Evolutionary conservation across 2,329 filamentous ascomycete genomes (phyloP).

Genomic region (Stachybotrys chartarum): DNA sequence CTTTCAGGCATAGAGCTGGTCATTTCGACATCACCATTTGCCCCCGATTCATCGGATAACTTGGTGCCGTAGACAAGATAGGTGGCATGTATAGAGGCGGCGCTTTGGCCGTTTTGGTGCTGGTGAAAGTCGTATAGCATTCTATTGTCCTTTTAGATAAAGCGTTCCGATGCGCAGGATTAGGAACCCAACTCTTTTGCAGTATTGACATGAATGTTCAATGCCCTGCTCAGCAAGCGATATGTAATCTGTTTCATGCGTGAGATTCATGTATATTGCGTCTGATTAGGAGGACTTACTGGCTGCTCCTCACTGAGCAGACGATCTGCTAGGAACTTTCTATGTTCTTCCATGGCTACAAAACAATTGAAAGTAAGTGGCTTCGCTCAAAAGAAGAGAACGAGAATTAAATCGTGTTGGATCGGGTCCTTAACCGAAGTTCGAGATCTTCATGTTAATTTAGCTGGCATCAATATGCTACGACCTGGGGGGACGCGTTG

Average conservation of each 20-base stretch:
- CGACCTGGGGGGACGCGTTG: constrained; percentile 9
- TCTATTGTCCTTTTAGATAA: constrained; percentile 35
- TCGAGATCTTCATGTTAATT: too few species aligned
- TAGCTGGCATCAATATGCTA: not conserved
- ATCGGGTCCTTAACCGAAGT: too few species aligned
- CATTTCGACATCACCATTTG: constrained; percentile 63
- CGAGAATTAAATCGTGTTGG: too few species aligned
- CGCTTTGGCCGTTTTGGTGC: constrained; percentile 74
- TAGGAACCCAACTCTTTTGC: constrained; percentile 69
- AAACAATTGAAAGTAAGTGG: too few species aligned
- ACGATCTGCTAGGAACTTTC: constrained; percentile 65
- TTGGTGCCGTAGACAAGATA: constrained; percentile 76
- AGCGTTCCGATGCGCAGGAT: constrained; percentile 2
- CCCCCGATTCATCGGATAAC: constrained; percentile 27
- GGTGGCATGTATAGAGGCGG: constrained; percentile 78
- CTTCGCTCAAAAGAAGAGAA: too few species aligned
- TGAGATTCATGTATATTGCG: constrained; percentile 4
- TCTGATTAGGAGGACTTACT: constrained; percentile 36
- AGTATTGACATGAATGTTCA: constrained; percentile 77
- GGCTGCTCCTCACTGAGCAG: constrained; percentile 69
- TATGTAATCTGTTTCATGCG: constrained; percentile 65
- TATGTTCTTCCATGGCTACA: constrained; percentile 51
- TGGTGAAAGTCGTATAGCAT: constrained; percentile 87
- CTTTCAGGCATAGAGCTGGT: constrained; percentile 55
- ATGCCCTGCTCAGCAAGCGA: constrained; percentile 70